Base-by-base conservation (phyloP, 306 rosid species). In the Urtica urens region DNA sequence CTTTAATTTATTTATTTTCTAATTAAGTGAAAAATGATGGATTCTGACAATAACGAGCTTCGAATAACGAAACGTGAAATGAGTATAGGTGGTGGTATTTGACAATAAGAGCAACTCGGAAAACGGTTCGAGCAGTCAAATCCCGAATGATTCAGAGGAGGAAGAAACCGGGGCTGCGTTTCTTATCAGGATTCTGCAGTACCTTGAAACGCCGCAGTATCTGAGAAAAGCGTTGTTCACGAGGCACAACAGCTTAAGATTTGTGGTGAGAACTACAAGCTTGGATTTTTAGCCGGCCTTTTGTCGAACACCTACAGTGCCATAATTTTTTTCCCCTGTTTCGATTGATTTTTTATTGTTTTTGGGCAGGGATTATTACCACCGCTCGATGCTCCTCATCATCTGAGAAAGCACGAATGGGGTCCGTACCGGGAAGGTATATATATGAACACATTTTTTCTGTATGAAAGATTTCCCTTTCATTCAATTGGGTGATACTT, bases 321-420 rank as follows among this genome's bases (percentile, higher is more conserved):
- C n/a, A n/a, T n/a, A n/a, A n/a, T n/a, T n/a, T n/a, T n/a, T n/a
- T n/a, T n/a, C n/a, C n/a, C n/a, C n/a, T 65, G 31, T 57, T 72
- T n/a, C 24, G 29, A 53, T 12, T 23, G 21, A 21, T 21, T 62
- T 51, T 59, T 57, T 15, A 23, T 21, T 43, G 30, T 2, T 1
- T 5, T 26, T 45, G 58, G 71, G 53, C 57, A 82, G 99, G 99
- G 99, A 49, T 28, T 82, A 86, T 58, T 92, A 75, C 99, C 99
- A 35, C 96, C 99, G 19, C 85, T 92, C 62, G 99, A 92, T 61
- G 94, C 99, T 30, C 99, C 96, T 3, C 96, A 92, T 63, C 99
- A 92, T 78, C 64, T 92, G 63, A 94, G 99, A 49, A 92, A 77
- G 57, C 99, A 92, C 5, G 96, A 92, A 45, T 92, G 99, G 99